Evolutionary conservation across 768 basidiomycete genomes (phyloP), one percentile per base, ranked within the genome.

Genomic region (Suillus sp.): DNA sequence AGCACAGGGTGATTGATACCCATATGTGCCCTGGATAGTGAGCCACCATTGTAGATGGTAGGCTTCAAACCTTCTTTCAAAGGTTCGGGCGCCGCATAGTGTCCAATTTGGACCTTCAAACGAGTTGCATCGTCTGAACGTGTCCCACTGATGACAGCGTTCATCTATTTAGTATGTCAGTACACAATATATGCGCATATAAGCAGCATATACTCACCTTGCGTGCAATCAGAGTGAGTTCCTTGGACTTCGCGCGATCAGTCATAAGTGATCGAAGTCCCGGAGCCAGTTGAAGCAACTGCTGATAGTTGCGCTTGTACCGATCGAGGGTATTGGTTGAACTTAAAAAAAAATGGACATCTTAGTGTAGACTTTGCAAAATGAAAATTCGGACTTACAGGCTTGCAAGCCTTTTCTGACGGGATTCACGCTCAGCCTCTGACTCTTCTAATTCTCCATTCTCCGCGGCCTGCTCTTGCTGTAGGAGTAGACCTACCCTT

Each of bases 1-100:
- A 65, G 48, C 18, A 51, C 61, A 1, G 50, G 56, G 38, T 65
- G 64, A 8, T 65, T 65, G 1, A 65, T 22, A 14, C 64, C 61
- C 43, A 65, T 35, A 13, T 32, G 54, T 14, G 16, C 22, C 45
- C 22, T 47, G 0, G 45, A 47, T 4, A 47, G 45, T 6, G 45
- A 47, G 11, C 45, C 22, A 1, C 54, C 56, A n/a, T 47, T n/a
- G 20, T 27, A 30, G 7, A 65, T 62, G 0, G 64, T 55, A 0
- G 57, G 64, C 0, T 16, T 14, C 4, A 65, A 3, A 0, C 30
- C 4, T 13, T 55, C 27, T 2, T 8, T 13, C 1, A 14, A 6
- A 3, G 61, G 64, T 11, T 65, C 47, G 2, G 56, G 50, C 0
- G 51, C 48, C 1, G 40, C 58, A 45, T 65, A 65, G 32, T 11